Percentiles rank a stretch among this genome's conserved stretches.
Evolutionary conservation across 2,329 filamentous ascomycete species (phyloP).

Genomic region (Phialocephala subalpina): DNA sequence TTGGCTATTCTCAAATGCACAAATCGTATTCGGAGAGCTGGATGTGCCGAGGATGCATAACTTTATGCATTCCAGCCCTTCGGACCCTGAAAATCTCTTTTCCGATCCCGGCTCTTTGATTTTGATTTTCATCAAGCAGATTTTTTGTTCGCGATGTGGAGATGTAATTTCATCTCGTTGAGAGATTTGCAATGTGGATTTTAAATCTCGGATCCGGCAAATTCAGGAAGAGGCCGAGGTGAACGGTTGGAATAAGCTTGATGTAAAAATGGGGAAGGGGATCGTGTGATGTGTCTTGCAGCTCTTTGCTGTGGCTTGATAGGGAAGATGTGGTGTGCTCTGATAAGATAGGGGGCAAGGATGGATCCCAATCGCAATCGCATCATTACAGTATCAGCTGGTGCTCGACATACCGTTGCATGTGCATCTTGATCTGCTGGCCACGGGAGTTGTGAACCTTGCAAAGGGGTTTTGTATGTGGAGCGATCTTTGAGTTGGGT

Average conservation of each 20-base stretch:
- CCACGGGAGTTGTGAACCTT: neutral
- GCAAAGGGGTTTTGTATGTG: no score
- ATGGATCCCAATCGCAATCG: neutral
- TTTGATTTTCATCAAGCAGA: slow-evolving; percentile 5
- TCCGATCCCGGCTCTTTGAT: neutral
- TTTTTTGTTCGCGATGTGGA: neutral
- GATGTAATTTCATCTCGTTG: neutral
- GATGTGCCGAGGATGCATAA: slow-evolving; percentile 4
- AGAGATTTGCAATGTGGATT: neutral
- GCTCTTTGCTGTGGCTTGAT: slow-evolving; percentile 6
- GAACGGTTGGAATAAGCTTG: slow-evolving; percentile 1
- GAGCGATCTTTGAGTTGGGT: neutral
- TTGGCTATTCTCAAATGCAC: neutral
- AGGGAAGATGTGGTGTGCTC: neutral
- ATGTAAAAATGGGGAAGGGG: neutral
- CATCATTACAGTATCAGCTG: slow-evolving; percentile 4
- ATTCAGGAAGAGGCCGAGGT: neutral
- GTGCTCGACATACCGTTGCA: neutral
- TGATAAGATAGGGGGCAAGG: neutral
- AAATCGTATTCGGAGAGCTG: neutral
- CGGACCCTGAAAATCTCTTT: slow-evolving; percentile 3
- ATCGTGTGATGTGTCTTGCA: slow-evolving; percentile 10
- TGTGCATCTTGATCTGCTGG: neutral
- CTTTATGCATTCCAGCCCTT: neutral
- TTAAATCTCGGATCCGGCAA: neutral